Evolutionary conservation across 2,329 filamentous ascomycete genomes (phyloP), one percentile per base, ranked within the genome.

Genomic region (Aspergillus caelatus): DNA sequence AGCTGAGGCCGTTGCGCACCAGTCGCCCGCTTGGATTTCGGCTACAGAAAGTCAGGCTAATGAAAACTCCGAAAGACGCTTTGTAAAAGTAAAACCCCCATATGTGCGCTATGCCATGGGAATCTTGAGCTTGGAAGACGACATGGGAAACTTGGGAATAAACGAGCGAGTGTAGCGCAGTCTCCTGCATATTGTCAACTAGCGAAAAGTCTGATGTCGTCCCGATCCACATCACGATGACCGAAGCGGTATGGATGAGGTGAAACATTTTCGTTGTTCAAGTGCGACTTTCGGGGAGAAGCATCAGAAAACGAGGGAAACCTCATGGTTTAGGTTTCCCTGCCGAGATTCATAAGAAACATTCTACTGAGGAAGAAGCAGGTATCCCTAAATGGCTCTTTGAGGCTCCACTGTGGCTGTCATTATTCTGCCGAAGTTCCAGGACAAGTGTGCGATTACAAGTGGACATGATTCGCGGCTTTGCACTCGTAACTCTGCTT

Each of bases 51-150:
- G 71, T 66, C 45, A 69, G 8, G 36, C 70, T 21, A 67, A 76
- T 58, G 68, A 75, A 59, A 77, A 74, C 58, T 72, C 74, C 19
- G 82, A 86, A 70, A 77, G 84, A n/a, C 76, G 82, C 58, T 83
- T 84, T 68, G 75, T 94, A 12, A 84, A 89, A 26, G 79, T 90
- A 54, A 84, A 85, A 67, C 83, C 83, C 10, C 87, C 91, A 70
- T 83, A 88, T 69, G 83, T 90, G 4, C 88, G 89, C 70, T 93
- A 91, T 80, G 93, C 92, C 1, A 84, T 96, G 74, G 94, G 94
- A 0, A 73, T 97, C 62, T 78, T 96, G 65, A 88, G 88, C 3
- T 85, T 92, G n/a, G 91, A 96, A 71, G 86, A 90, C 62, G 92
- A 96, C 75, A 82, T 95, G 67, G 83, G 88, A 66, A 83, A 81